phyloP scores from a whole-genome alignment of 225 moss, liverwort and hornwort species.

The Anthoceros angustus region DNA sequence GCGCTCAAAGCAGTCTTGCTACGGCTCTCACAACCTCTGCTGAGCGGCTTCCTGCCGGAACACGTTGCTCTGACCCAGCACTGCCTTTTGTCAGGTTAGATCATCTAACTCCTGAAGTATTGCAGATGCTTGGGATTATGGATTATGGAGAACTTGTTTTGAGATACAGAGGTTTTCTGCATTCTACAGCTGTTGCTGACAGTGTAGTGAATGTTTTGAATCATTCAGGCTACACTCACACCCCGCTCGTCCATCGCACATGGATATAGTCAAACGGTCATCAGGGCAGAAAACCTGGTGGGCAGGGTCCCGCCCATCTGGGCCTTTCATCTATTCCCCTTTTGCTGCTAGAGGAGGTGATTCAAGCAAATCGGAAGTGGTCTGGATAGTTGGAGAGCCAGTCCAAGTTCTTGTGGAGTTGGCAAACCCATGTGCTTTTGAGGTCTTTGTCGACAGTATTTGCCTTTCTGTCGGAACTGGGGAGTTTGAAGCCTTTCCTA shows the following conservation, averaged over 20 bases:
- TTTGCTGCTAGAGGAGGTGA: slow-evolving; percentile 56
- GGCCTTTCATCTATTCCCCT: slow-evolving; percentile 92
- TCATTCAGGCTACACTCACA: slow-evolving; percentile 61
- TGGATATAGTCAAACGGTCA: slow-evolving; percentile 84
- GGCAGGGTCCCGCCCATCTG: slow-evolving; percentile 73
- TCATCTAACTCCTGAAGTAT: not conserved
- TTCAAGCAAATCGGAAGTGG: slow-evolving; percentile 41
- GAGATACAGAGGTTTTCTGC: too few species aligned
- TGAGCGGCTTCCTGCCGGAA: slow-evolving; percentile 70
- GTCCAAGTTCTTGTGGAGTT: slow-evolving; percentile 87
- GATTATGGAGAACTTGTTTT: not conserved
- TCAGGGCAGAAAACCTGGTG: slow-evolving; percentile 71
- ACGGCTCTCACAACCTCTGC: slow-evolving; percentile 72
- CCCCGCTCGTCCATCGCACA: slow-evolving; percentile 51
- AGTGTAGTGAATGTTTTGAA: not conserved
- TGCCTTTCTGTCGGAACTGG: slow-evolving; percentile 67
- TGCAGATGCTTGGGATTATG: not conserved
- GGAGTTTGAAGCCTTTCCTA: slow-evolving; percentile 79
- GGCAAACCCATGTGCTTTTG: slow-evolving; percentile 93
- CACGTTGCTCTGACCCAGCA: slow-evolving; percentile 68
- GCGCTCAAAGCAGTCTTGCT: slow-evolving; percentile 56
- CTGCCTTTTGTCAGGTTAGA: slow-evolving; percentile 64
- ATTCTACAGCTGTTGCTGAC: too few species aligned
- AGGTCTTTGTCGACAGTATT: slow-evolving; percentile 75
- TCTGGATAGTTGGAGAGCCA: slow-evolving; percentile 89